A percentile compares a stretch with the other conserved stretches of the same genome.
These are phyloP conservation scores for Verticillium nubilum DNA, from an alignment of 2,329 filamentous ascomycete genomes.

Conservation along the genomic window DNA sequence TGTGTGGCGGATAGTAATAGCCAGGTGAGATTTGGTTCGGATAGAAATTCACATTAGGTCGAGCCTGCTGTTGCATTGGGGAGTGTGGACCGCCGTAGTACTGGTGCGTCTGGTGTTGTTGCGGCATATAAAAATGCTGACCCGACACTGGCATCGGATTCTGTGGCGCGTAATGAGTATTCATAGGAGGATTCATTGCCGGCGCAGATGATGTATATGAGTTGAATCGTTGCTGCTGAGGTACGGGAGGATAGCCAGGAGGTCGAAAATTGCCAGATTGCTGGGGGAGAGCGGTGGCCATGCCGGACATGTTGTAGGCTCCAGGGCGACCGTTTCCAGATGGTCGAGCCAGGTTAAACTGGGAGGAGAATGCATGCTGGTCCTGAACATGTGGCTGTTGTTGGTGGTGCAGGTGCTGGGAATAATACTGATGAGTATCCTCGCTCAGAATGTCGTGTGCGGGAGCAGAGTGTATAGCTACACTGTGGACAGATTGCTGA, in stretches of 20 bases:
- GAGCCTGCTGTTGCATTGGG: conserved; percentile 26
- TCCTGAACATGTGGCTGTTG: conserved; percentile 22
- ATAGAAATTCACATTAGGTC: conserved; percentile 37
- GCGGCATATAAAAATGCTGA: conserved; percentile 43
- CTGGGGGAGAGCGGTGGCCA: conserved; percentile 38
- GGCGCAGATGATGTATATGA: conserved; percentile 24
- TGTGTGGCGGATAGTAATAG: conserved; percentile 42
- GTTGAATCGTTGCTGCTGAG: conserved; percentile 26
- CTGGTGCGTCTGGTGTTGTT: conserved; percentile 34
- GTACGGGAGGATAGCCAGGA: conserved; percentile 28
- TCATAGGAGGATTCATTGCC: conserved; percentile 29
- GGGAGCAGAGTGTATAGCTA: conserved; percentile 4
- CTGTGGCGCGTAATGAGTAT: conserved; percentile 31
- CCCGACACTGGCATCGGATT: conserved; percentile 28
- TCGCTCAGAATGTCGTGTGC: conserved; percentile 1
- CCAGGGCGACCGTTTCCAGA: conserved; percentile 20
- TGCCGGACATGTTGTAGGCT: conserved; percentile 41
- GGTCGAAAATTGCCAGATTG: conserved; percentile 28
- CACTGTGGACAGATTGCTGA: conserved; percentile 8
- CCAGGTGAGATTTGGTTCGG: conserved; percentile 26
- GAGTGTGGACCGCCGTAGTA: conserved; percentile 37
- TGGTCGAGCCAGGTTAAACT: conserved; percentile 33
- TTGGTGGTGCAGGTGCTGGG: conserved; percentile 9
- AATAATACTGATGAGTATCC: conserved; percentile 11
- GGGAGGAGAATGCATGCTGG: conserved; percentile 34